Conservation (phyloP, 139 green algal genomes). For the Tetradesmus lagerheimii region DNA sequence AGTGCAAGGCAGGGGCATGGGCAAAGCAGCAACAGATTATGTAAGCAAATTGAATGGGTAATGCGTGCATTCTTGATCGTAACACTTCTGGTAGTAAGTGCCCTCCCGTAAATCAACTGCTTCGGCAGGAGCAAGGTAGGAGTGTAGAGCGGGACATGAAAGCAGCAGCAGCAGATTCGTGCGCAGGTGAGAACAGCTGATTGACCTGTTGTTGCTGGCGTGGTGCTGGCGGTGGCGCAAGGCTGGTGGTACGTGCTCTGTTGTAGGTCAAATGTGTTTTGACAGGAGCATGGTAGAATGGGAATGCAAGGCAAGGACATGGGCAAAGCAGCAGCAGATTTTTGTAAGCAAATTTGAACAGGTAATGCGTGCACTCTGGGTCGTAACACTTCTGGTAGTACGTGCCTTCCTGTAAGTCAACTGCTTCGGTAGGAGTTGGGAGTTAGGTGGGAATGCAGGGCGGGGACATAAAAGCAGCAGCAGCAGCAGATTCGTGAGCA, state of each 20-base stretch:
- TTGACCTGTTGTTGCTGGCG: no score
- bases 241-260: conserved; percentile 28
- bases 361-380: conserved; percentile 63
- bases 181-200: no score
- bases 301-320: no score
- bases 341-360: conserved; percentile 41
- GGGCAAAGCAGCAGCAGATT: no score
- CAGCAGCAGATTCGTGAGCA: no score
- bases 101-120: conserved; percentile 52
- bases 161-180: no score
- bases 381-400: conserved; percentile 63
- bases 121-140: not conserved
- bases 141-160: no score
- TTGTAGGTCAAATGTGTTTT: conserved; percentile 50
- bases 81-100: conserved; percentile 47
- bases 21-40: no score
- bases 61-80: conserved; percentile 66
- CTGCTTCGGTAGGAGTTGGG: not conserved
- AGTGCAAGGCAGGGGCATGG: no score
- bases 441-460: no score
- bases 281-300: not conserved
- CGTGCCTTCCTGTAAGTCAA: conserved; percentile 48
- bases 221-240: no score
- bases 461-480: no score
- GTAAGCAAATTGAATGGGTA: conserved; percentile 58